Base-by-base conservation (phyloP, 2,329 filamentous ascomycete genomes). In the Diplodia corticola region DNA sequence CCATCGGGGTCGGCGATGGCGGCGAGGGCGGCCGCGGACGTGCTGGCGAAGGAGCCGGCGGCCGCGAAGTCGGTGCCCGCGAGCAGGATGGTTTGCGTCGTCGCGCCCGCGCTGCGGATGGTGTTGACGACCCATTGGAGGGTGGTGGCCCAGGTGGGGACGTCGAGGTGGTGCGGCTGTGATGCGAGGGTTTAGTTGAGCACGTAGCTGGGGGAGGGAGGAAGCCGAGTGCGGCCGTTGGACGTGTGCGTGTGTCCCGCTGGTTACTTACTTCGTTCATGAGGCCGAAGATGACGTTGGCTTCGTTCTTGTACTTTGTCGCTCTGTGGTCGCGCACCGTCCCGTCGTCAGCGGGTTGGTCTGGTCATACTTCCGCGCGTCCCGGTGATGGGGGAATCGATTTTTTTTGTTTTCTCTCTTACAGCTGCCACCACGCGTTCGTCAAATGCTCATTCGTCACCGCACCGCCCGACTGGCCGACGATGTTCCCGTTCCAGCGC, bases 401-500 rank as follows among this genome's bases (percentile, higher is more conserved):
- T n/a, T n/a, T n/a, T n/a, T n/a, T n/a, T n/a, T n/a, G n/a, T n/a
- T n/a, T n/a, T 3, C 4, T 30, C 7, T 12, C 54, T 57, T 57
- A 57, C 33, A 57, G 35, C 22, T 57, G 54, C 54, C 54, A 57
- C 64, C 64, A 66, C 9, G 61, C 30, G 24, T 63, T 50, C n/a
- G 55, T 53, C 17, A 66, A 24, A 7, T 63, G 40, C 15, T 48
- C 64, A 13, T 66, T 44, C 10, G 37, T 63, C 3, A 59, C 50
- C 0, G 28, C 64, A 46, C 55, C 57, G 9, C 22, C 22, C n/a
- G 54, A 57, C 30, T 66, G 64, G 37, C 64, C 64, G 12, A 66
- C 37, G 33, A 66, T 63, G 24, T 48, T 15, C 28, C 64, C 64
- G 20, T 66, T 66, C 64, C 55, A 66, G 37, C 64, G 61, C 26